Evolutionary conservation across 139 green algal species (phyloP).

Genomic region (Closterium sp.): DNA sequence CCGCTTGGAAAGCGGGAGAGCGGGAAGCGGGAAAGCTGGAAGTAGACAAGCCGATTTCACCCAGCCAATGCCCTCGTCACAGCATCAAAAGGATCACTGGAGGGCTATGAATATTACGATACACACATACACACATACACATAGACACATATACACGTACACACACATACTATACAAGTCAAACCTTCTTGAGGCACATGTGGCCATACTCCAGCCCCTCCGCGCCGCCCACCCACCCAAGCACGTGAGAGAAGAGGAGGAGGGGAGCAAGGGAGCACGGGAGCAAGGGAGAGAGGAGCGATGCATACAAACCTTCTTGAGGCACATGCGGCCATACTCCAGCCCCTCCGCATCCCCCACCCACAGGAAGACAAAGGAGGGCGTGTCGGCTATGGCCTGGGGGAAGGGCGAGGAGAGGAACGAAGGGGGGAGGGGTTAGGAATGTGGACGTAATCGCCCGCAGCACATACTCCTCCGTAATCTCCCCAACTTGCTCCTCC

Average conservation of each 20-base stretch:
- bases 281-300: neutral
- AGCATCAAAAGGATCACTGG: constrained; percentile 75
- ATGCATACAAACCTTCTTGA: constrained; percentile 34
- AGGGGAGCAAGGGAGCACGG: neutral
- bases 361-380: constrained; percentile 79
- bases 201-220: constrained; percentile 39
- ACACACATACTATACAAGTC: too few relatives aligned
- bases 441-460: too few relatives aligned
- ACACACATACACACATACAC: too few relatives aligned
- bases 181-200: constrained; percentile 47
- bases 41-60: constrained; percentile 66
- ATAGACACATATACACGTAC: too few relatives aligned
- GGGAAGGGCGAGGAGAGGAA: neutral
- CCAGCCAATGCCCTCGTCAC: constrained; percentile 78
- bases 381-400: constrained; percentile 70
- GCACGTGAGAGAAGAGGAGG: neutral
- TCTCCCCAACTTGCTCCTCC: too few relatives aligned
- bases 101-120: too few relatives aligned
- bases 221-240: constrained; percentile 53
- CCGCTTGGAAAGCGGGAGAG: too few relatives aligned
- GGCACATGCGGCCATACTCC: constrained; percentile 37
- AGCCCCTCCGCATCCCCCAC: constrained; percentile 46
- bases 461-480: too few relatives aligned
- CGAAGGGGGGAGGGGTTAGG: neutral
- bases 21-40: too few relatives aligned